Evolutionary conservation across 768 basidiomycete species (phyloP), one percentile per base, ranked within the genome.

Genomic region (Termitomyces sp.): DNA sequence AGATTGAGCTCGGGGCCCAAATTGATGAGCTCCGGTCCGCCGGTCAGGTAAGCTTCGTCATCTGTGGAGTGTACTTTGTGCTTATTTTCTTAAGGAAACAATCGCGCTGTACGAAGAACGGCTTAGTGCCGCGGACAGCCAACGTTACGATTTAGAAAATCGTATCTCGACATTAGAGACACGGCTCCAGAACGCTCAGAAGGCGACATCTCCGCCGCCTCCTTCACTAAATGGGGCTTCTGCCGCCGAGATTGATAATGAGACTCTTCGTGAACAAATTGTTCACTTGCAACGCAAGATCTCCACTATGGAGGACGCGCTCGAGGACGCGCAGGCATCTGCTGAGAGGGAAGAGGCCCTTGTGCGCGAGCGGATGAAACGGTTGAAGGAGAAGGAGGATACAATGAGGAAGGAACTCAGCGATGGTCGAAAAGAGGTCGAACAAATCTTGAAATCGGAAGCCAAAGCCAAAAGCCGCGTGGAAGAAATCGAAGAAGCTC

Each of bases 91-190:
- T 64, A n/a, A 94, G 91, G 92, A 94, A 83, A 93, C 94, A 0
- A 97, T 97, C 56, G 91, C 91, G 18, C 77, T 97, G 11, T 98
- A 98, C 65, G 96, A 99, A 72, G 92, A 94, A 65, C 84, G 87
- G 35, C 75, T 96, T 5, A 88, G 82, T 54, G 77, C 76, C 1
- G 80, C 84, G 20, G 89, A 94, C 62, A 74, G 75, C 13, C 79
- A 82, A 58, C 82, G 88, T 42, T 91, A 91, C 62, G 92, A 95
- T 61, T 75, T 89, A 56, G 91, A 95, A 63, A 79, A 83, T 44
- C 77, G 75, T 32, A 73, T 89, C 47, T 71, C 79, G 11, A 64
- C 72, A 0, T 72, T 92, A 7, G 86, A 92, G 63, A 55, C 67
- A 72, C 32, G 71, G 7, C 65, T 68, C 56, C 67, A 67, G 23